Evolutionary conservation across 805 yeast genomes (phyloP), one percentile per base, ranked within the genome.

Genomic region (Starmerella bacillaris): DNA sequence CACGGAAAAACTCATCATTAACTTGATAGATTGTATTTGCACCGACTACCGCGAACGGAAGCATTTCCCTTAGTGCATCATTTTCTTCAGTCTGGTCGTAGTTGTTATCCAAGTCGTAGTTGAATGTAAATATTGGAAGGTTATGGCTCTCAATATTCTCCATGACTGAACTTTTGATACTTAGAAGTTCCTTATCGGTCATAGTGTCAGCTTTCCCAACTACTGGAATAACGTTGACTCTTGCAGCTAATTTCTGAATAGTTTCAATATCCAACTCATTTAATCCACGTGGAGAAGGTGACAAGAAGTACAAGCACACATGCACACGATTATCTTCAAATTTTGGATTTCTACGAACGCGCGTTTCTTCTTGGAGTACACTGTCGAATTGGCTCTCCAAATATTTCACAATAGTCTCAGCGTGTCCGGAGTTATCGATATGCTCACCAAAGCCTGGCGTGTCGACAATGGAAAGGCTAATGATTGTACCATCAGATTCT

Each of bases 201-300:
- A 80, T 61, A 2, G 80, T 64, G 53, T 84, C 95, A 3, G 92
- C 73, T 49, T 78, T 76, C 24, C 78, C 69, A 38, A 84, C 68
- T 18, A 83, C 72, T 2, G 95, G 94, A 30, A 84, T 70, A 18
- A 86, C 65, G 57, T 84, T 84, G 16, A 78, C 92, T 44, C 73
- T 70, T 18, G 68, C 63, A 12, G 84, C 68, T 34, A 84, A 62
- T 31, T 65, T 61, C 45, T 63, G 69, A 75, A 84, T 78, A 35
- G 78, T 63, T 43, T 65, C 67, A 33, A 77, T 63, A 52, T 86
- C 96, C 28, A 78, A 60, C 48, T 76, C 83, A 35, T 74, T 70
- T 3, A 61, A 55, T 6, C 66, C 67, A 42, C 58, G 60, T 18
- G 64, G 59, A 6, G 66, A 63, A 5, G 72, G 65, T 19, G 74